Evolutionary conservation across 2,329 filamentous ascomycete genomes (phyloP).

Genomic region (Mycosphaerella arachidis): DNA sequence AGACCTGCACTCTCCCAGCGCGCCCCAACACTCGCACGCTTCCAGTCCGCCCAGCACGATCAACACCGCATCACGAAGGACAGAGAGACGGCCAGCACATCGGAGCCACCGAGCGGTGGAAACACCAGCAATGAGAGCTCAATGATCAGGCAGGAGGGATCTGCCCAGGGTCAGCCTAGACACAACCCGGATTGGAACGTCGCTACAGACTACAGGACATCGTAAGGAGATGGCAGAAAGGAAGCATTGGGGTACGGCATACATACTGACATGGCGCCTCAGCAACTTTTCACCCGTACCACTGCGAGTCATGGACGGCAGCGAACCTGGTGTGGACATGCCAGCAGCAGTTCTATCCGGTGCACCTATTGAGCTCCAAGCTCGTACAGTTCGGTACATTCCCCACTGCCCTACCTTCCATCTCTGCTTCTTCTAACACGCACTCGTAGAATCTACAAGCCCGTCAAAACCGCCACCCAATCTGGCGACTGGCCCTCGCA

Average conservation of each 20-base stretch:
- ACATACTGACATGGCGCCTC: constrained; percentile 25
- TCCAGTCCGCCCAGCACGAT: constrained; percentile 7
- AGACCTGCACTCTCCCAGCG: constrained; percentile 25
- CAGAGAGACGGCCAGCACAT: constrained; percentile 13
- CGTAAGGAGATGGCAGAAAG: constrained; percentile 54
- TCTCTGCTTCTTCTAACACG: not conserved
- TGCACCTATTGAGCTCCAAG: constrained; percentile 89
- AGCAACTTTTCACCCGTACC: constrained; percentile 90
- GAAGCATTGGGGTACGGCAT: not conserved
- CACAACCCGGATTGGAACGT: constrained; percentile 80
- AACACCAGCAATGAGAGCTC: constrained; percentile 27
- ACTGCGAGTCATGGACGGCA: constrained; percentile 84
- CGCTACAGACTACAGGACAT: constrained; percentile 81
- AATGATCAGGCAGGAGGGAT: constrained; percentile 49
- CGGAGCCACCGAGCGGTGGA: constrained; percentile 11
- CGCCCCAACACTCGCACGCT: constrained; percentile 20
- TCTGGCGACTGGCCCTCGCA: constrained; percentile 81
- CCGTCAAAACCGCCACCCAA: constrained; percentile 91
- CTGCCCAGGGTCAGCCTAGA: constrained; percentile 49
- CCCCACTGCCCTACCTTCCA: not conserved
- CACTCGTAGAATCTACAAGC: constrained; percentile 74
- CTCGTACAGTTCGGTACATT: constrained; percentile 81
- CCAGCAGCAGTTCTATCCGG: constrained; percentile 85
- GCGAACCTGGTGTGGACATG: constrained; percentile 68
- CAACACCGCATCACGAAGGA: constrained; percentile 10